These are phyloP conservation scores for Starmerella geochares DNA, from an alignment of 805 yeast species.

Conservation along the genomic window DNA sequence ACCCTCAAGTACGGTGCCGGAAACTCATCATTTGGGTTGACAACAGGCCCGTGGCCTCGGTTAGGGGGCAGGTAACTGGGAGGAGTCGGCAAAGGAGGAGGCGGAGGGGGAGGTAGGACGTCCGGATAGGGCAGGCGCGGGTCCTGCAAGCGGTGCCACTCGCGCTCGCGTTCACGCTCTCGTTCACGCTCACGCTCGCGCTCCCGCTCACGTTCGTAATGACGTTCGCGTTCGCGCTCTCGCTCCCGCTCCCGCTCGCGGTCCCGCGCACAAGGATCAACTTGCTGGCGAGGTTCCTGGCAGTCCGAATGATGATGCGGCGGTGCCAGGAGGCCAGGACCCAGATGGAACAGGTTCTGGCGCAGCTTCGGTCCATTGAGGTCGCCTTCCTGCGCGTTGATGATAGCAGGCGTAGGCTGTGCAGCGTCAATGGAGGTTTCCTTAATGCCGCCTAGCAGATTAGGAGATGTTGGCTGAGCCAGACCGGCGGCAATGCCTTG, in stretches of 20 bases:
- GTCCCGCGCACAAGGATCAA: not conserved
- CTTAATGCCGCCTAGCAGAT: not conserved
- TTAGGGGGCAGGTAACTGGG: too few relatives aligned
- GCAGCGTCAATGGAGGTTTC: not conserved
- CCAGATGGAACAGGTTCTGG: conserved; percentile 18
- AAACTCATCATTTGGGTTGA: not conserved
- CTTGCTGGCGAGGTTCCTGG: not conserved
- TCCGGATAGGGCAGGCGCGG: not conserved
- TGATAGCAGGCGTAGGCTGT: not conserved
- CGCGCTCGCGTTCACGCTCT: too few relatives aligned
- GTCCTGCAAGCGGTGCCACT: not conserved
- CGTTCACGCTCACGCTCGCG: not conserved
- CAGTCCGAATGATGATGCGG: not conserved
- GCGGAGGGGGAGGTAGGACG: too few relatives aligned
- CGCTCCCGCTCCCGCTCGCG: not conserved
- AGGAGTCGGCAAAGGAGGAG: too few relatives aligned
- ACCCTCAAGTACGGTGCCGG: conserved; percentile 16
- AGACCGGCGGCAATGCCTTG: conserved; percentile 6
- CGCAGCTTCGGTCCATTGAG: conserved; percentile 17
- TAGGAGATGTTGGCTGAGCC: conserved; percentile 11
- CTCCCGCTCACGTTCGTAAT: not conserved
- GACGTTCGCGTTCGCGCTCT: not conserved
- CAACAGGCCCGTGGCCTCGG: not conserved
- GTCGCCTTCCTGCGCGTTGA: conserved; percentile 14
- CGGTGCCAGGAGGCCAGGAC: conserved; percentile 9